Conservation (phyloP, 768 basidiomycete genomes). For the Fomitopsis pulvina region DNA sequence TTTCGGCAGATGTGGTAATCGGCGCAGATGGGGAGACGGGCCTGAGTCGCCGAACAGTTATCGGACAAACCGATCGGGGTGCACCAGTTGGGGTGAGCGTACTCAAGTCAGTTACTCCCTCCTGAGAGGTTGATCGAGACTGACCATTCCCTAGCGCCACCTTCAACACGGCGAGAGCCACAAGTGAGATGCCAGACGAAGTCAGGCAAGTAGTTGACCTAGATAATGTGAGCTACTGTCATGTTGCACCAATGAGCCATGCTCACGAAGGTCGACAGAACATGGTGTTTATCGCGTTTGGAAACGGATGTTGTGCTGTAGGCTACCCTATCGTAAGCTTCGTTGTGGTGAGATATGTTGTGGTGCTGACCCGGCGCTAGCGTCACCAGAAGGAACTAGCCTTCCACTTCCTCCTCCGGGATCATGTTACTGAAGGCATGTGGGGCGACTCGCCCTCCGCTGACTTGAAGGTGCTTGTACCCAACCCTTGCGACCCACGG, state of each 20-base stretch:
- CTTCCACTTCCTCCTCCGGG: constrained; percentile 18
- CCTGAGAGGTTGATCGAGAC: not conserved
- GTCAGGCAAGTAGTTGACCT: not conserved
- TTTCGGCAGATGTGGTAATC: constrained; percentile 27
- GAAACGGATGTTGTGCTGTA: constrained; percentile 4
- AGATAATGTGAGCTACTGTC: not conserved
- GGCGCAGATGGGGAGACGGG: constrained; percentile 31
- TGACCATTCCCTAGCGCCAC: not conserved
- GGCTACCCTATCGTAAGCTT: constrained; percentile 8
- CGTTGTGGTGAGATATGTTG: not conserved
- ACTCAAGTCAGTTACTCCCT: constrained; percentile 21
- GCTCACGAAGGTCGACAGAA: not conserved
- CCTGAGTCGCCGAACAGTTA: constrained; percentile 12
- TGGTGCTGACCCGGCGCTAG: not conserved
- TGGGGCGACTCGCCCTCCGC: constrained; percentile 4
- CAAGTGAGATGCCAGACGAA: constrained; percentile 6
- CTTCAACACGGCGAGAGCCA: constrained; percentile 1
- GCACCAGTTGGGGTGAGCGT: constrained; percentile 17
- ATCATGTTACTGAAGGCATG: constrained; percentile 8
- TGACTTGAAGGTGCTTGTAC: not conserved
- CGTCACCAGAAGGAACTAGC: constrained; percentile 16
- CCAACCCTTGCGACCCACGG: not conserved
- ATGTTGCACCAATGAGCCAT: not conserved
- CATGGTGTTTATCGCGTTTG: constrained; percentile 7
- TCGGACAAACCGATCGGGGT: constrained; percentile 10